These are phyloP conservation scores for Colletotrichum godetiae DNA, from an alignment of 2,329 filamentous ascomycete species.

Conservation along the genomic window DNA sequence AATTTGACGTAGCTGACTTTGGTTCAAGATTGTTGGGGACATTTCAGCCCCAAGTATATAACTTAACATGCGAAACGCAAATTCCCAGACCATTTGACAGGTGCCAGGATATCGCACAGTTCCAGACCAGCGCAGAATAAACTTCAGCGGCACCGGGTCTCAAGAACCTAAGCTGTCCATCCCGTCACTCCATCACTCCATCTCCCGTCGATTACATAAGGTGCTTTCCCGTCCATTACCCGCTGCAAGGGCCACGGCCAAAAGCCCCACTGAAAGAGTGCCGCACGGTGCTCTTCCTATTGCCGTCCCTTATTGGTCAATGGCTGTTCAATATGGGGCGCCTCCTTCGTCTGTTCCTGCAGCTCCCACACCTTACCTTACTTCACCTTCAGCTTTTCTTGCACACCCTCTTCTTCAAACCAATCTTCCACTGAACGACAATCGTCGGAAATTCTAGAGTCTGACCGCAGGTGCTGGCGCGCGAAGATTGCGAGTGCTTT, in stretches of 20 bases:
- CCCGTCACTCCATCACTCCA: too few species aligned
- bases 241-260: too few species aligned
- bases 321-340: not conserved
- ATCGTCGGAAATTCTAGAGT: not conserved
- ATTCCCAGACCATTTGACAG: not conserved
- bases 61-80: not conserved
- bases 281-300: not conserved
- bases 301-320: not conserved
- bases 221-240: too few species aligned
- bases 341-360: not conserved
- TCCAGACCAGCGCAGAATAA: not conserved
- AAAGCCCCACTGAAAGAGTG: not conserved
- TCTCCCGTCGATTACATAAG: not conserved
- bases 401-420: not conserved
- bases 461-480: not conserved
- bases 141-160: not conserved
- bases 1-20: not conserved
- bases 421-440: not conserved
- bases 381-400: not conserved
- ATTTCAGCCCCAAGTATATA: not conserved
- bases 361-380: not conserved
- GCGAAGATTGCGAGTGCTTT: not conserved
- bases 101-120: not conserved
- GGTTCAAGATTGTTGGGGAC: not conserved
- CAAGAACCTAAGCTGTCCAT: not conserved